A percentile compares a stretch with the other conserved stretches of the same genome.
Conservation (phyloP, 495 filamentous ascomycete genomes). For the Daldinia vernicosa region DNA sequence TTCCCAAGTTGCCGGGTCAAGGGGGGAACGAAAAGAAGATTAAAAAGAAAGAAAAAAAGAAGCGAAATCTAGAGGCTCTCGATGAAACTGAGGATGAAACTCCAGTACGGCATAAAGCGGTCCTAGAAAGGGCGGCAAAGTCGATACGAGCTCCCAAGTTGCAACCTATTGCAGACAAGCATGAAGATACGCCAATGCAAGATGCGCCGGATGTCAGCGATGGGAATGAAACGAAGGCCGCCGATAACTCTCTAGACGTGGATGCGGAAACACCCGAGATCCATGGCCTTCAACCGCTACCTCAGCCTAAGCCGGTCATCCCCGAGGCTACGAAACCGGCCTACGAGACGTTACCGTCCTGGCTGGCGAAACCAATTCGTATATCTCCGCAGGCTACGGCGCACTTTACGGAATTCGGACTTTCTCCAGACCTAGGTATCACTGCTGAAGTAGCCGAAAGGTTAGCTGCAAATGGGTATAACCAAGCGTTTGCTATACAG, state of each 20-base stretch:
- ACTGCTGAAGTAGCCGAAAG: constrained; percentile 52
- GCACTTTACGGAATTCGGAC: constrained; percentile 69
- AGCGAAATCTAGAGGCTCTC: constrained; percentile 39
- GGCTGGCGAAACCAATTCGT: constrained; percentile 78
- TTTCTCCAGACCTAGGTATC: constrained; percentile 64
- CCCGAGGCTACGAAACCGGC: constrained; percentile 60
- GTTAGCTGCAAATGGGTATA: constrained; percentile 71
- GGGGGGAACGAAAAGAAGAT: constrained; percentile 49
- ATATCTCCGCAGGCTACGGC: constrained; percentile 65
- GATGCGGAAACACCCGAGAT: constrained; percentile 55
- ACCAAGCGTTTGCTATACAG: constrained; percentile 85
- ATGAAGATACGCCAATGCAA: constrained; percentile 44
- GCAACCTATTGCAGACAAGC: constrained; percentile 28
- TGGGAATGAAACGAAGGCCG: constrained; percentile 42
- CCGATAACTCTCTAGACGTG: constrained; percentile 29
- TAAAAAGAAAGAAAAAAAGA: constrained; percentile 52
- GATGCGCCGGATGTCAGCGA: constrained; percentile 41
- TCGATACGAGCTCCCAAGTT: constrained; percentile 50
- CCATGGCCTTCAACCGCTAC: constrained; percentile 77
- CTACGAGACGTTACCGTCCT: constrained; percentile 68
- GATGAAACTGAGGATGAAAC: constrained; percentile 36
- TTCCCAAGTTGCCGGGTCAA: constrained; percentile 9
- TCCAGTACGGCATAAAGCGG: constrained; percentile 52
- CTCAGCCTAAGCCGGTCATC: constrained; percentile 72
- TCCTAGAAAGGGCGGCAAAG: constrained; percentile 60